Percentiles rank a stretch among this genome's conserved stretches.
These are phyloP conservation scores for Leccinum truebloodii DNA, from an alignment of 768 basidiomycete genomes.

Conservation along the genomic window DNA sequence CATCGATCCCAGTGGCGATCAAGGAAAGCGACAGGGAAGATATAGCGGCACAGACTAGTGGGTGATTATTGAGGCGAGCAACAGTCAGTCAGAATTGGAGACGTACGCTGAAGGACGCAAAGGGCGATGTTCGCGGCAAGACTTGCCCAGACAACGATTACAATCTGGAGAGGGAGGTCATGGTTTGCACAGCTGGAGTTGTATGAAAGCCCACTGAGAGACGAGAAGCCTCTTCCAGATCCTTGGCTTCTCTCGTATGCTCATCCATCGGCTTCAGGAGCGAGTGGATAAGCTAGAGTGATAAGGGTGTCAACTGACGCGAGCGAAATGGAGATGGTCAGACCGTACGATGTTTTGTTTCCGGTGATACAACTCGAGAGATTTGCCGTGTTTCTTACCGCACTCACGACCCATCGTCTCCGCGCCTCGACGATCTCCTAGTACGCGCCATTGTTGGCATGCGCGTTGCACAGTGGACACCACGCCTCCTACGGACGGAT, in stretches of 20 bases:
- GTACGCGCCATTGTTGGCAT: conserved; percentile 2
- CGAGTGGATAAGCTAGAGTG: conserved; percentile 71
- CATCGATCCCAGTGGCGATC: conserved; percentile 86
- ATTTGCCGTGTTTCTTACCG: background rate
- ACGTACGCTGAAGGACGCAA: conserved; percentile 66
- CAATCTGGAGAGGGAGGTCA: conserved; percentile 52
- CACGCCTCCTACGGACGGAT: conserved; percentile 4
- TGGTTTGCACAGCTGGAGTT: background rate
- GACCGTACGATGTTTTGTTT: too few species aligned
- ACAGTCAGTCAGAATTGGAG: background rate
- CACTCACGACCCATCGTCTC: conserved; percentile 10
- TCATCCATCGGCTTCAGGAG: conserved; percentile 81
- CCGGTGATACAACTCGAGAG: too few species aligned
- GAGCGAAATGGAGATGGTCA: too few species aligned
- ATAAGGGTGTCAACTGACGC: too few species aligned
- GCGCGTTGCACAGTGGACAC: background rate
- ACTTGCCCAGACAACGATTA: conserved; percentile 85
- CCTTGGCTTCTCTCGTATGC: conserved; percentile 79
- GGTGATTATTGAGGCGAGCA: background rate
- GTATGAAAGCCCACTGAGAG: conserved; percentile 51
- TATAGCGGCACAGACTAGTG: conserved; percentile 85
- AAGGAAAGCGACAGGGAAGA: conserved; percentile 83
- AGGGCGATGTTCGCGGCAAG: conserved; percentile 75
- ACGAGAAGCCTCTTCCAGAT: conserved; percentile 64
- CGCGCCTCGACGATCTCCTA: conserved; percentile 6